Conservation (phyloP, 1,284 basidiomycete genomes). For the Boletus subluridellus region DNA sequence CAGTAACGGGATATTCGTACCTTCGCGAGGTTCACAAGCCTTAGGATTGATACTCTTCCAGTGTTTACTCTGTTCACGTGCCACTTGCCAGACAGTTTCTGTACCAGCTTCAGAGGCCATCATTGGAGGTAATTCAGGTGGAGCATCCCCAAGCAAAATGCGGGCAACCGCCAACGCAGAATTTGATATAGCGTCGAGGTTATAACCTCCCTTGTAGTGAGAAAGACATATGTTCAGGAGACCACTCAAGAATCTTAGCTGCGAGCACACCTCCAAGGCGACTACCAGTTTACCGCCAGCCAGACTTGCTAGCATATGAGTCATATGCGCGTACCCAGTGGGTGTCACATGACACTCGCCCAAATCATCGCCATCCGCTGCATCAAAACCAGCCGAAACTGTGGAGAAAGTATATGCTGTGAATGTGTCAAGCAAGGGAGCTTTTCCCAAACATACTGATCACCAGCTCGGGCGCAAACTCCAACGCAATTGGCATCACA, state of each 20-base stretch:
- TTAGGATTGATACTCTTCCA: conserved; percentile 86
- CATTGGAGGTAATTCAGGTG: conserved; percentile 67
- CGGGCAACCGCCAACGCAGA: conserved; percentile 86
- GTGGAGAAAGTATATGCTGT: conserved; percentile 3
- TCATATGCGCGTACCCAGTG: conserved; percentile 98
- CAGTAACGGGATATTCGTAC: conserved; percentile 35
- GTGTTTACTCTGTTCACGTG: conserved; percentile 81
- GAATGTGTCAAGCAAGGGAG: neutral
- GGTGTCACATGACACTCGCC: conserved; percentile 91
- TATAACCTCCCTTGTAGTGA: conserved; percentile 85
- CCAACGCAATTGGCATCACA: conserved; percentile 95
- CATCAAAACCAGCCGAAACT: conserved; percentile 99
- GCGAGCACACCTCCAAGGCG: conserved; percentile 75
- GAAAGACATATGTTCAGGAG: conserved; percentile 5
- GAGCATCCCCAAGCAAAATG: conserved; percentile 82
- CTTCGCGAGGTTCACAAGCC: conserved; percentile 74
- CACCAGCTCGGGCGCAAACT: conserved; percentile 94
- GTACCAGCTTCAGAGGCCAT: conserved; percentile 75
- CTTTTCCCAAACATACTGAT: conserved; percentile 65
- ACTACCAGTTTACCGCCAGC: conserved; percentile 89
- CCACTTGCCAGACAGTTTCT: conserved; percentile 85
- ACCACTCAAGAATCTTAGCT: neutral
- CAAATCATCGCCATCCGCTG: conserved; percentile 88
- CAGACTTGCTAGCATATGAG: conserved; percentile 89
- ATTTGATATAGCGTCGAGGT: conserved; percentile 82